Conservation (phyloP, 2,329 filamentous ascomycete genomes). For the Fusarium nurragi region DNA sequence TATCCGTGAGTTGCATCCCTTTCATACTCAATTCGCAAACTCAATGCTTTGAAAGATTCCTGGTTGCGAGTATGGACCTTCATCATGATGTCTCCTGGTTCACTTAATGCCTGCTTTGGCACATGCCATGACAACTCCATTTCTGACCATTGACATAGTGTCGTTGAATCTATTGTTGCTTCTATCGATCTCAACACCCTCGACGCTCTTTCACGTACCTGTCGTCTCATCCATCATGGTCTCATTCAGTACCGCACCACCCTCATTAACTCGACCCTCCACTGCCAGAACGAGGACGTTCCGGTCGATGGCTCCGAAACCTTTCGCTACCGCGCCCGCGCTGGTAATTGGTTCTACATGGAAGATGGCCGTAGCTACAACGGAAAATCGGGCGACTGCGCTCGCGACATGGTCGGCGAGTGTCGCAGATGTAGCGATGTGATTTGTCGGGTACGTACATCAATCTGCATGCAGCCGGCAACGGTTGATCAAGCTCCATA, state of each 20-base stretch:
- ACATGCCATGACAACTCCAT: conserved; percentile 24
- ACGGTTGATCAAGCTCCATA: neutral
- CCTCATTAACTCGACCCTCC: conserved; percentile 78
- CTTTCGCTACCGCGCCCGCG: conserved; percentile 65
- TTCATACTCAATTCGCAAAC: neutral
- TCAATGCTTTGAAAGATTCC: conserved; percentile 10
- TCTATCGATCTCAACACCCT: conserved; percentile 88
- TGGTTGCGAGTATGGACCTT: neutral
- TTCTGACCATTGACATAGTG: conserved; percentile 60
- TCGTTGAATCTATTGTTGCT: conserved; percentile 78
- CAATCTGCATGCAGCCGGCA: conserved; percentile 5
- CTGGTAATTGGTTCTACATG: conserved; percentile 69
- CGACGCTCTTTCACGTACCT: conserved; percentile 83
- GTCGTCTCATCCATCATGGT: conserved; percentile 79
- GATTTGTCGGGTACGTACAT: conserved; percentile 78
- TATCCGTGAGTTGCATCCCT: conserved; percentile 40
- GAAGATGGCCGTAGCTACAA: conserved; percentile 62
- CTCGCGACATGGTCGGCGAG: conserved; percentile 84
- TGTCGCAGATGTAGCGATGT: conserved; percentile 81
- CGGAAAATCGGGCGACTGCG: conserved; percentile 81
- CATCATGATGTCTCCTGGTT: conserved; percentile 29
- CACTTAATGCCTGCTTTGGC: neutral
- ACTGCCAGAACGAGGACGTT: conserved; percentile 76
- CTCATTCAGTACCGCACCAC: conserved; percentile 81
- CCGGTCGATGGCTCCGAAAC: conserved; percentile 65